These are phyloP conservation scores for Pyricularia grisea DNA, from an alignment of 2,329 filamentous ascomycete genomes.

Conservation along the genomic window DNA sequence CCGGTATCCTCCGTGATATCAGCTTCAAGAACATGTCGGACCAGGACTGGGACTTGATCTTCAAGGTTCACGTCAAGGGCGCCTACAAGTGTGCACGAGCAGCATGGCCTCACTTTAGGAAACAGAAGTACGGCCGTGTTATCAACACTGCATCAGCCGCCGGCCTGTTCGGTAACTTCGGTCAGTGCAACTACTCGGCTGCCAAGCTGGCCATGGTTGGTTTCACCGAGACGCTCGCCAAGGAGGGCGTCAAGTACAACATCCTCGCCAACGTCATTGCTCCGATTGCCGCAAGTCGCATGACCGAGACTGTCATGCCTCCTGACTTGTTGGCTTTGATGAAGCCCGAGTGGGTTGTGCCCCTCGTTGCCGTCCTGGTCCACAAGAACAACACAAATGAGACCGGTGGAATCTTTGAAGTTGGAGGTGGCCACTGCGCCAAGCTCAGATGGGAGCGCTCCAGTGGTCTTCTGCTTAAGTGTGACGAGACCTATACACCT, in stretches of 20 bases:
- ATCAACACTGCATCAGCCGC: slow-evolving; percentile 97
- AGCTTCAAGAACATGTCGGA: slow-evolving; percentile 99
- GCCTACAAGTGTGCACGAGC: slow-evolving; percentile 93
- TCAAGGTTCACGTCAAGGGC: slow-evolving; percentile 84
- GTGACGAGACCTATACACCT: slow-evolving; percentile 80
- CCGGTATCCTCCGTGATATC: slow-evolving; percentile 87
- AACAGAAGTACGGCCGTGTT: slow-evolving; percentile 94
- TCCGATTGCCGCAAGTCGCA: slow-evolving; percentile 87
- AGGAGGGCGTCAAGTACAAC: slow-evolving; percentile 97
- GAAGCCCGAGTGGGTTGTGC: slow-evolving; percentile 92
- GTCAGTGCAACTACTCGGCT: slow-evolving; percentile 93
- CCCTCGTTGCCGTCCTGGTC: slow-evolving; percentile 78
- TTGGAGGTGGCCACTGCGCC: slow-evolving; percentile 82
- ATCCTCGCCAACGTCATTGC: slow-evolving; percentile 93
- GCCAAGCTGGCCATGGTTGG: slow-evolving; percentile 93
- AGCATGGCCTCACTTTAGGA: slow-evolving; percentile 95
- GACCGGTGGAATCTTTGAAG: slow-evolving; percentile 86
- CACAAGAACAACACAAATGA: slow-evolving; percentile 78
- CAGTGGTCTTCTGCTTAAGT: slow-evolving; percentile 78
- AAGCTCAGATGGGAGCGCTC: slow-evolving; percentile 95
- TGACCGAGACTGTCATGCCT: slow-evolving; percentile 93
- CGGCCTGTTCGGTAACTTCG: slow-evolving; percentile 90
- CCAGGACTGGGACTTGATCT: slow-evolving; percentile 91
- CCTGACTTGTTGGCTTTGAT: slow-evolving; percentile 80
- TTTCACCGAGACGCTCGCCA: slow-evolving; percentile 95